Evolutionary conservation across 1,139 yeast genomes (phyloP).

Genomic region (Wickerhamomyces sp.): DNA sequence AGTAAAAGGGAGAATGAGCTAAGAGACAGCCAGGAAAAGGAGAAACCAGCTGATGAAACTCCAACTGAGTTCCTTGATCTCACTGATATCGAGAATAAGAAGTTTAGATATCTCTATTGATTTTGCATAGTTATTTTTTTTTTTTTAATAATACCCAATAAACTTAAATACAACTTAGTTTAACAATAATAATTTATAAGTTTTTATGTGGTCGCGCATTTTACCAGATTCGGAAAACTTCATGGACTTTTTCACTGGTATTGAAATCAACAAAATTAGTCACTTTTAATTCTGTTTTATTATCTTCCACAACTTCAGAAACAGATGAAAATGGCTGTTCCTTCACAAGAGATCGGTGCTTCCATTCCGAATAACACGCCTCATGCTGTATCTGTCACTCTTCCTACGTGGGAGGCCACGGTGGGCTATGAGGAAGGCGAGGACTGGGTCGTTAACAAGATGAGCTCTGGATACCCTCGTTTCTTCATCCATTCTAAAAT

Average conservation of each 20-base stretch:
- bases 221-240: background rate
- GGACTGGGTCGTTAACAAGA: constrained; percentile 72
- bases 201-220: background rate
- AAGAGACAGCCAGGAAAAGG: constrained; percentile 24
- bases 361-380: constrained; percentile 86
- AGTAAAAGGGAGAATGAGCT: constrained; percentile 27
- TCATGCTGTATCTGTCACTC: constrained; percentile 90
- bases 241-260: too few species aligned
- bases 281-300: too few species aligned
- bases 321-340: constrained; percentile 4
- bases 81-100: constrained; percentile 45
- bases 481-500: constrained; percentile 77
- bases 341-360: constrained; percentile 52
- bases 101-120: constrained; percentile 35
- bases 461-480: constrained; percentile 88
- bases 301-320: too few species aligned
- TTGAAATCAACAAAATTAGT: too few species aligned
- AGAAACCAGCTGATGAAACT: constrained; percentile 29
- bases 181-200: background rate
- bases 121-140: background rate
- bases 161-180: background rate
- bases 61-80: constrained; percentile 40
- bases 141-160: background rate
- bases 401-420: constrained; percentile 92
- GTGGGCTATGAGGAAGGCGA: constrained; percentile 91